phyloP scores from a whole-genome alignment of 2,329 filamentous ascomycete genomes.

The Fusarium veterinarium region DNA sequence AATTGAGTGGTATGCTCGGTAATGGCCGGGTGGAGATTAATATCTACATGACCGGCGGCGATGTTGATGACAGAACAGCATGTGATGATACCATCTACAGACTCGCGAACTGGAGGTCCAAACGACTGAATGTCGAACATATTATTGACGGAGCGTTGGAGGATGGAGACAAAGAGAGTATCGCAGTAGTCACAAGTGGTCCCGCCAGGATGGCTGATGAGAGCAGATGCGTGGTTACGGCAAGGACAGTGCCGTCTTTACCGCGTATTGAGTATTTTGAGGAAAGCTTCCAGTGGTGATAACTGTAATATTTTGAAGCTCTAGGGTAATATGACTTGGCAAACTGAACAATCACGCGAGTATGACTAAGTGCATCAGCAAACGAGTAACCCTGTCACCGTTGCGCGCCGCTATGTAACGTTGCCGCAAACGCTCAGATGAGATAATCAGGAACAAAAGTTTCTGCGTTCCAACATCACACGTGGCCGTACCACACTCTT shows the following conservation, averaged over 20 bases:
- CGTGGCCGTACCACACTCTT: background rate
- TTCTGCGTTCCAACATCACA: background rate
- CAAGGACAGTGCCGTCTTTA: background rate
- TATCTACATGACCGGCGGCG: background rate
- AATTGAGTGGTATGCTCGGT: background rate
- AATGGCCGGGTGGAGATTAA: background rate
- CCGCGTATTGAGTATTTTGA: constrained; percentile 15
- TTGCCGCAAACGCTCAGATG: background rate
- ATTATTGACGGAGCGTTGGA: background rate
- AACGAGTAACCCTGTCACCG: background rate
- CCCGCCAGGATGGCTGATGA: constrained; percentile 19
- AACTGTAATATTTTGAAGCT: fast-evolving
- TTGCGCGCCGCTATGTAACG: background rate
- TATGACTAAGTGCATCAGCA: background rate
- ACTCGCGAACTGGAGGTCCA: background rate
- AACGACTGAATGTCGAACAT: background rate
- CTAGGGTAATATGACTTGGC: background rate
- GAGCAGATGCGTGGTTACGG: background rate
- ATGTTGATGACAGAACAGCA: background rate
- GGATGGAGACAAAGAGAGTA: background rate
- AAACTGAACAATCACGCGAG: fast-evolving
- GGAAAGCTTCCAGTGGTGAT: constrained; percentile 20
- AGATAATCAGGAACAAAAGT: background rate
- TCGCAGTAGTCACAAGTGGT: constrained; percentile 20
- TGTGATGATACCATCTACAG: too few species aligned